A percentile compares a stretch with the other conserved stretches of the same genome.
Evolutionary conservation across 352 stramenopile genomes (phyloP).

Genomic region (Globisporangium emineosum): DNA sequence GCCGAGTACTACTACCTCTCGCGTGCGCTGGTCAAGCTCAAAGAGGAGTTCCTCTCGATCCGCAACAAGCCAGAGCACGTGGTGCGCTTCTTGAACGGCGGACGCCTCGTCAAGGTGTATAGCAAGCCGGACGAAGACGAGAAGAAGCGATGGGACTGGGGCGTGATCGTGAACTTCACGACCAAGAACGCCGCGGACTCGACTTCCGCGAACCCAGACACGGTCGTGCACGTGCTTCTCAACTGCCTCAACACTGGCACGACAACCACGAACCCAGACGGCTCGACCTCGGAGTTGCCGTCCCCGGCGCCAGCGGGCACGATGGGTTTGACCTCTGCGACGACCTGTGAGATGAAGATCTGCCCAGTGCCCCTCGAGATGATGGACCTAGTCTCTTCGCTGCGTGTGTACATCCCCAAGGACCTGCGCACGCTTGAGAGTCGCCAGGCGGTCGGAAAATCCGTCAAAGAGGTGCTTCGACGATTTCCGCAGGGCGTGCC

Average conservation of each 20-base stretch:
- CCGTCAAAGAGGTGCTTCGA: constrained; percentile 70
- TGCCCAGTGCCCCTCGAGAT: constrained; percentile 78
- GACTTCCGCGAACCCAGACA: constrained; percentile 57
- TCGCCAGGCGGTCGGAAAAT: constrained; percentile 75
- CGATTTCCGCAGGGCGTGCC: constrained; percentile 84
- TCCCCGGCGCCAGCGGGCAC: constrained; percentile 51
- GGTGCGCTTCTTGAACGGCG: constrained; percentile 93
- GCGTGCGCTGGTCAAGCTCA: constrained; percentile 89
- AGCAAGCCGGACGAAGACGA: constrained; percentile 44
- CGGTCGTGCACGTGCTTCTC: constrained; percentile 75
- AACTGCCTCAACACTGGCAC: constrained; percentile 50
- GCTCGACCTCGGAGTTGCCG: constrained; percentile 35
- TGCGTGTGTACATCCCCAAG: constrained; percentile 86
- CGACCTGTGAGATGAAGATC: constrained; percentile 80
- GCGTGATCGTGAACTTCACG: constrained; percentile 85
- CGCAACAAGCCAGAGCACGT: constrained; percentile 91
- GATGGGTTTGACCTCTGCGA: constrained; percentile 49
- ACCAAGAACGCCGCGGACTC: constrained; percentile 73
- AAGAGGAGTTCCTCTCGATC: constrained; percentile 91
- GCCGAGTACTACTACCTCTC: constrained; percentile 90
- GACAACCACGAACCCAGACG: constrained; percentile 24
- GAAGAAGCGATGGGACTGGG: constrained; percentile 77
- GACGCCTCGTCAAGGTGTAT: constrained; percentile 89
- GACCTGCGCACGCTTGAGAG: constrained; percentile 71
- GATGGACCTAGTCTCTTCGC: constrained; percentile 71